Conservation (phyloP, 768 basidiomycete species). For the Clitopilus hobsonii region DNA sequence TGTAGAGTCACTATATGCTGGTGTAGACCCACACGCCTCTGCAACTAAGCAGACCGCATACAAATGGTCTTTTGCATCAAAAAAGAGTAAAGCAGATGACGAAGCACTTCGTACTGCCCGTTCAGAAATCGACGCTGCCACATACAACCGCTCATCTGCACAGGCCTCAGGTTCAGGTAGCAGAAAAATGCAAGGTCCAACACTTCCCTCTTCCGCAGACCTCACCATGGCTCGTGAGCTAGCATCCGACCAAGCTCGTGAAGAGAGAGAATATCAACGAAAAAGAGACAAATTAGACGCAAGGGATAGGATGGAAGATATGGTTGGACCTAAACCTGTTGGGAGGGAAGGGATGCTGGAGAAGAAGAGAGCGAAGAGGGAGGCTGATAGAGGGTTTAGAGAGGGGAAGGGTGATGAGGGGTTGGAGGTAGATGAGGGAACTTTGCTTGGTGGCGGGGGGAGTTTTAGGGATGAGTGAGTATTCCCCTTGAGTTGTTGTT, state of each 20-base stretch:
- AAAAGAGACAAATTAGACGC: constrained; percentile 65
- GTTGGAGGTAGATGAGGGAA: constrained; percentile 72
- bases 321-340: constrained; percentile 74
- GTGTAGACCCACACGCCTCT: constrained; percentile 49
- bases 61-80: constrained; percentile 84
- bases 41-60: constrained; percentile 75
- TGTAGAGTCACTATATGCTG: constrained; percentile 54
- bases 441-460: constrained; percentile 78
- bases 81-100: constrained; percentile 52
- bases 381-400: constrained; percentile 64
- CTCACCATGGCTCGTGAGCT: constrained; percentile 66
- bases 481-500: no score
- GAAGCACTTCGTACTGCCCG: constrained; percentile 56
- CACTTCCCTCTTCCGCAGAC: constrained; percentile 66
- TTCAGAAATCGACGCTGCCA: constrained; percentile 52
- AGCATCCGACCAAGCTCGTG: constrained; percentile 42
- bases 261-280: constrained; percentile 53
- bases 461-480: constrained; percentile 77
- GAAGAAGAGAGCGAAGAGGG: constrained; percentile 75
- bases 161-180: constrained; percentile 17
- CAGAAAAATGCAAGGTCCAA: constrained; percentile 54
- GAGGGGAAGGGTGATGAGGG: constrained; percentile 80
- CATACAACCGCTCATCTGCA: constrained; percentile 25
- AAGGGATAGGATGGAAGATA: constrained; percentile 69
- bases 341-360: constrained; percentile 85